Evolutionary conservation across 2,329 filamentous ascomycete genomes (phyloP).

Genomic region (Gaeumannomyces sp.): DNA sequence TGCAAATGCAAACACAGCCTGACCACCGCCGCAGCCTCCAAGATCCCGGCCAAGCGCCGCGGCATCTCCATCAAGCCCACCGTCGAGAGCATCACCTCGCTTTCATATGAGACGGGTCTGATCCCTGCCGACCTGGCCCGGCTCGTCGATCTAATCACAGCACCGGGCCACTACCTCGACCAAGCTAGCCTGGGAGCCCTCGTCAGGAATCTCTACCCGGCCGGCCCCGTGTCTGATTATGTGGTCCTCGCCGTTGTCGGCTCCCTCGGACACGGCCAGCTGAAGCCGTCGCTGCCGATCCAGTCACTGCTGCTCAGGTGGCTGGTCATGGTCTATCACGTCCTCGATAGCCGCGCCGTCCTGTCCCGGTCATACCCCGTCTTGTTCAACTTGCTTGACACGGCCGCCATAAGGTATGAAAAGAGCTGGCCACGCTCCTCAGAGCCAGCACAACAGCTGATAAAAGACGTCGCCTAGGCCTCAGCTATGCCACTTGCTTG

Average conservation of each 20-base stretch:
- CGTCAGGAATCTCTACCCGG: constrained; percentile 70
- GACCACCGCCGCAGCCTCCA: constrained; percentile 40
- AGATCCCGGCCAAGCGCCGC: constrained; percentile 60
- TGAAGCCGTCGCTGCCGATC: constrained; percentile 64
- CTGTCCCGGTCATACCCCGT: constrained; percentile 68
- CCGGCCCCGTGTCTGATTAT: constrained; percentile 53
- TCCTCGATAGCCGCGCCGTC: constrained; percentile 56
- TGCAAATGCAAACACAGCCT: neutral
- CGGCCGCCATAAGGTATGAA: constrained; percentile 62
- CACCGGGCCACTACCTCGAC: constrained; percentile 59
- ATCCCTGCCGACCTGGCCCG: constrained; percentile 51
- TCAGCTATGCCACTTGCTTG: constrained; percentile 69
- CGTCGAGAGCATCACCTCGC: constrained; percentile 55
- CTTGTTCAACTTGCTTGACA: constrained; percentile 76
- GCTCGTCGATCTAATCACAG: constrained; percentile 61
- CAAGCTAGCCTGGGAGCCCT: constrained; percentile 66
- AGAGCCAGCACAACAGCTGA: neutral
- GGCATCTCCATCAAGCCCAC: constrained; percentile 54
- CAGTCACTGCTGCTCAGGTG: constrained; percentile 70
- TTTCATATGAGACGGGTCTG: constrained; percentile 64
- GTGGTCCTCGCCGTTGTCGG: constrained; percentile 62
- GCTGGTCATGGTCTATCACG: constrained; percentile 70
- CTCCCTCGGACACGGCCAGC: constrained; percentile 68
- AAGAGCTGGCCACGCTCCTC: neutral
- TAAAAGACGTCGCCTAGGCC: constrained; percentile 30